Base-by-base conservation (phyloP, 2,329 filamentous ascomycete genomes). In the Eutypa lata region DNA sequence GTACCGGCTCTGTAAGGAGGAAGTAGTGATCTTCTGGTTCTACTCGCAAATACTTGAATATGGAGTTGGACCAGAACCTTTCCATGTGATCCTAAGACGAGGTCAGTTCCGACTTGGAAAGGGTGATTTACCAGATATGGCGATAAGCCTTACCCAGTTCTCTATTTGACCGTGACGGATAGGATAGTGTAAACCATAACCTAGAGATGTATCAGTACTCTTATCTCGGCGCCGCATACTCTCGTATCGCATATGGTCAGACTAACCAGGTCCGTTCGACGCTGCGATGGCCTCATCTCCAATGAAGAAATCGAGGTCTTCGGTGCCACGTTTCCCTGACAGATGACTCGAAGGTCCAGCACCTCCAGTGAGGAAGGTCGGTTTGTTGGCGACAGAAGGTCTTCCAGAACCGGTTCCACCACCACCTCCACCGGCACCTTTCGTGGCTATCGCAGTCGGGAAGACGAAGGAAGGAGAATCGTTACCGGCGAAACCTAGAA, bases 1-100 rank as follows among this genome's bases (percentile, higher is more conserved):
- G 70, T 82, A 96, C 92, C 55, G 94, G 94, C 72, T 99, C 94
- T 56, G 94, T 99, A 55, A 99, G 86, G 57, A 99, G 86, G 74
- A 99, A 99, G 78, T 96, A 92, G 74, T 99, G 94, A 71, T 99
- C 94, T 76, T 99, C 94, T 28, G 94, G 94, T 76, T 99, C 94
- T 62, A 99, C 94, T 65, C 94, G 86, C 50, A 99, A 83, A 70
- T 99, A 99, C 73, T 99, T 99, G 84, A 99, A 99, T 76, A 99
- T 99, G 58, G 94, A 99, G 78, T 97, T 97, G 62, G 95, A 97
- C 94, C 94, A 99, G 78, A 97, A 99, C 58, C 94, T 88, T 74
- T 99, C 94, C 94, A 99, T 99, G 67, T 97, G 90, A 75, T 99
- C 94, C 90, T 94, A 62, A 6, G 50, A 22, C 14, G 11, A 40